Evolutionary conservation across 2,329 filamentous ascomycete genomes (phyloP), one percentile per base, ranked within the genome.

Genomic region (Xylariaceae sp.): DNA sequence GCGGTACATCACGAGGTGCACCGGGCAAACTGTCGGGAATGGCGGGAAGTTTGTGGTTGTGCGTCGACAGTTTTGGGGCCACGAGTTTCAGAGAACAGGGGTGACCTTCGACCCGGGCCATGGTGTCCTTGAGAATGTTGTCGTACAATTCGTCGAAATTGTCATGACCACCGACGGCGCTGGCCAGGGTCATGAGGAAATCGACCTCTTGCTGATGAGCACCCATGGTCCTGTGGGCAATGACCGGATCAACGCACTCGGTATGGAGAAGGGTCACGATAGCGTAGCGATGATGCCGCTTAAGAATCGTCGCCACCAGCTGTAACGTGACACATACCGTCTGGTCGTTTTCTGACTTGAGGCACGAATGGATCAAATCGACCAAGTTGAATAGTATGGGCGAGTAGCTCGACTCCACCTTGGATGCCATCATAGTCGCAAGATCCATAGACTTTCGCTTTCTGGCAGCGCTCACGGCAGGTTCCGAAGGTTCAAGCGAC

Each of bases 361-460:
- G 78, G 68, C 92, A 96, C 42, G 92, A 89, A 2, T 95, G 80
- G 35, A 96, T 88, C 10, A 99, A 82, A 74, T 99, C 94, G 23
- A 95, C 90, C 8, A 99, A 78, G 70, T 95, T 97, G 78, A 97
- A 99, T 0, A 99, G 80, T 11, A 91, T 83, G 0, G 94, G 94
- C 1, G 92, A 94, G 30, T 82, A 82, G 8, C 89, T 82, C 11
- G 84, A 79, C 57, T 94, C 89, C 2, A 88, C 84, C 63, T 89
- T 88, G 56, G 89, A 81, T 2, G 89, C 86, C 72, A 92, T 84
- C 74, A 91, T 88, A 39, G 86, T 90, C 11, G 95, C 84, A 2
- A 96, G 82, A 72, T 97, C 89, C 73, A 97, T 82, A 0, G 93
- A 97, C 74, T 93, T 95, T 58, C 92, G 86, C 69, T 92, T 88